Evolutionary conservation across 805 yeast species (phyloP), one percentile per base, ranked within the genome.

Genomic region (Yarrowia porcina): DNA sequence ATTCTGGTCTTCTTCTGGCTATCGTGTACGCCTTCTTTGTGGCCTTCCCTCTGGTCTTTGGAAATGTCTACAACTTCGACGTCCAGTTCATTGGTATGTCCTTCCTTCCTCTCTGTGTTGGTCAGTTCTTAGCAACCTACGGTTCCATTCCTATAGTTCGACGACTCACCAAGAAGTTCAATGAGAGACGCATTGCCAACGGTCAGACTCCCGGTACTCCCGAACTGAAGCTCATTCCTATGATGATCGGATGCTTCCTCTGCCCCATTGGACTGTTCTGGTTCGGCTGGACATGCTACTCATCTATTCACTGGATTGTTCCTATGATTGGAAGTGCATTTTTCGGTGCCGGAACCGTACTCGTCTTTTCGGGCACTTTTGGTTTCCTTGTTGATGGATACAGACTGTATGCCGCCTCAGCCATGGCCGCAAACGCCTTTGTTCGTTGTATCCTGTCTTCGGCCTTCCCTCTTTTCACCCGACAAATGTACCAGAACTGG

Each of bases 401-500:
- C 68, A 73, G 74, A 50, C 74, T 84, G 33, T 80, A 82, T 33
- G 87, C 90, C 21, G 96, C 97, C 0, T 86, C 93, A n/a, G 93
- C 96, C 3, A 74, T 90, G 65, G 96, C 96, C 35, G 97, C 96
- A 13, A 91, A 90, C 75, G 89, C 89, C 72, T 77, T 91, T 70
- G 74, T 86, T 64, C 82, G 97, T 75, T 90, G 89, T 71, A 67
- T 86, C 32, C 72, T 88, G 65, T 90, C 96, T 10, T 84, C 90
- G 7, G 89, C 85, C 20, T 86, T 91, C 79, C 97, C 97, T 63
- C 78, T 91, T 64, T 90, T 91, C 75, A 88, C 91, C 1, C 82
- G 85, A 20, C 97, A 90, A 75, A 89, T 91, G 96, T 86, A 87
- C 76, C 72, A 80, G 18, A 84, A 80, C 45, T 77, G 91, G 69